These are phyloP conservation scores for Monosporascus sp. DNA, from an alignment of 2,329 filamentous ascomycete genomes.

Conservation along the genomic window DNA sequence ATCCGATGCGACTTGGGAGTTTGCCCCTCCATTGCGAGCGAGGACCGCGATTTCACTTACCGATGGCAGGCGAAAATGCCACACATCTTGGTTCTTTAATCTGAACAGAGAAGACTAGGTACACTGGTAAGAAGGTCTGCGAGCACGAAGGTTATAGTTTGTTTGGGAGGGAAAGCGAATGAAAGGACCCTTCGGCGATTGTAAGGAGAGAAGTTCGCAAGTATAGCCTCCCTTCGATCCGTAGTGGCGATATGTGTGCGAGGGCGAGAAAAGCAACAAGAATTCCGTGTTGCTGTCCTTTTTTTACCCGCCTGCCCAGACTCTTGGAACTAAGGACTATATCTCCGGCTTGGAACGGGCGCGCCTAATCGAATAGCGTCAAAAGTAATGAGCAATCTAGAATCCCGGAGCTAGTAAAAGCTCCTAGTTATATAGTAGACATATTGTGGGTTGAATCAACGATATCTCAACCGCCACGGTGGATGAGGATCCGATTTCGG, in stretches of 20 bases:
- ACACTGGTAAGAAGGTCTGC: neutral
- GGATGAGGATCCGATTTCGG: neutral
- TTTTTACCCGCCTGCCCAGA: neutral
- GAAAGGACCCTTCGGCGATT: neutral
- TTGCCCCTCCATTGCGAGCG: slow-evolving; percentile 30
- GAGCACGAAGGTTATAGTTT: neutral
- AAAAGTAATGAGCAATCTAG: too few species aligned
- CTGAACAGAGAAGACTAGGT: slow-evolving; percentile 4
- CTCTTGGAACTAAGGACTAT: too few species aligned
- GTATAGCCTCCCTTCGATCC: neutral
- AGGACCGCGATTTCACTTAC: slow-evolving; percentile 47
- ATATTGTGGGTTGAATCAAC: neutral
- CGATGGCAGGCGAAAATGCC: slow-evolving; percentile 93
- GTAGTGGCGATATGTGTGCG: too few species aligned
- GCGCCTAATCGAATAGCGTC: too few species aligned
- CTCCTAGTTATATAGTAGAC: too few species aligned
- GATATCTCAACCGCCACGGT: slow-evolving; percentile 1
- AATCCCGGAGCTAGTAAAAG: too few species aligned
- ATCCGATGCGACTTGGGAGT: slow-evolving; percentile 22
- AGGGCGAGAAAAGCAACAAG: neutral
- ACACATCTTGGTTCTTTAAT: slow-evolving; percentile 65
- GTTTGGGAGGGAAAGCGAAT: neutral
- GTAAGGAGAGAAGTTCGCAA: too few species aligned
- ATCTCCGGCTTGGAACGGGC: too few species aligned
- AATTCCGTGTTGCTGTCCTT: neutral